Percentiles rank a stretch among this genome's conserved stretches.
Conservation (phyloP, 257 asterid genomes). For the Verbascum thapsus region DNA sequence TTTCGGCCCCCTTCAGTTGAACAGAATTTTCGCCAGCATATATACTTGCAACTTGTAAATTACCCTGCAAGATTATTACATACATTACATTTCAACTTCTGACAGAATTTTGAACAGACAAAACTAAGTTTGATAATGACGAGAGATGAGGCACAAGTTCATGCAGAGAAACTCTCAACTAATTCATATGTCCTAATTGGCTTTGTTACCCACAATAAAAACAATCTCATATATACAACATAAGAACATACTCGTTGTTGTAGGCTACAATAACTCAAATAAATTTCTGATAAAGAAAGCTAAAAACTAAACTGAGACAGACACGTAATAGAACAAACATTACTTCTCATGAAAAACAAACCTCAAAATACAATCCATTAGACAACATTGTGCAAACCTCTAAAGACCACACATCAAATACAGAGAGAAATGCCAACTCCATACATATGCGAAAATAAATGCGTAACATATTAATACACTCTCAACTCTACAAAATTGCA, state of each 20-base stretch:
- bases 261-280: slow-evolving; percentile 10
- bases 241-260: background rate
- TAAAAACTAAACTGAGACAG: slow-evolving; percentile 5
- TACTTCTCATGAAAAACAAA: slow-evolving; percentile 4
- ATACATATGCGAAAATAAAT: background rate
- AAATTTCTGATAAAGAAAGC: background rate
- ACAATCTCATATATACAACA: background rate
- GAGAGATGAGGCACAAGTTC: slow-evolving; percentile 1
- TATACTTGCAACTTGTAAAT: slow-evolving; percentile 74
- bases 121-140: background rate
- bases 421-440: background rate
- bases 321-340: background rate
- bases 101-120: slow-evolving; percentile 1
- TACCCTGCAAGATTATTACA: slow-evolving; percentile 56
- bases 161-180: background rate
- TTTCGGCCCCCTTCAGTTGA: slow-evolving; percentile 65
- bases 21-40: slow-evolving; percentile 69
- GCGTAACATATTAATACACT: background rate
- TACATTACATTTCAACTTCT: slow-evolving; percentile 12
- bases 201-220: slow-evolving; percentile 3
- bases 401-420: background rate
- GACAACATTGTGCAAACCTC: slow-evolving; percentile 17
- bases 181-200: slow-evolving; percentile 2
- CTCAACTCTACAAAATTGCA: slow-evolving; percentile 5
- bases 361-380: background rate